phyloP scores from a whole-genome alignment of 495 filamentous ascomycete genomes.

The Stereocaulon alpinum region DNA sequence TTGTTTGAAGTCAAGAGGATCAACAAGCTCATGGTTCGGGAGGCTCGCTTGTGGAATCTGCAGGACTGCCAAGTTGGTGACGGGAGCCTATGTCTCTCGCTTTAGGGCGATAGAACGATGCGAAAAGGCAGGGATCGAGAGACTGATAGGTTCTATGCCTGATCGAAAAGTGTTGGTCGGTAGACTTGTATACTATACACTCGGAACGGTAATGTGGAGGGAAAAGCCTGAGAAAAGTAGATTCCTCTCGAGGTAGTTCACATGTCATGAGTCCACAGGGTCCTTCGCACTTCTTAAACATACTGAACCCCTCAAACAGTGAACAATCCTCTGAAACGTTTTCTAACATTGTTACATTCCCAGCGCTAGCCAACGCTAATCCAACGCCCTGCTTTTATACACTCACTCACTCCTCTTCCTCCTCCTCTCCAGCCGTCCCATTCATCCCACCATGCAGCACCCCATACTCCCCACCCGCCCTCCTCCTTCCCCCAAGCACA shows the following conservation, averaged over 20 bases:
- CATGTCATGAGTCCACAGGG: too few relatives aligned
- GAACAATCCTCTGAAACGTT: not conserved
- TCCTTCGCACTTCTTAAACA: not conserved
- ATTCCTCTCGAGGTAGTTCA: not conserved
- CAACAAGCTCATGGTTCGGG: too few relatives aligned
- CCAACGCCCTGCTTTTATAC: not conserved
- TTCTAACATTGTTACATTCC: not conserved
- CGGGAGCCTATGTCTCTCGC: too few relatives aligned
- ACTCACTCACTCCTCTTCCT: constrained; percentile 15
- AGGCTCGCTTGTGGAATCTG: too few relatives aligned
- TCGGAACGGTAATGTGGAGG: too few relatives aligned
- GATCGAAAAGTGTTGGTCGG: too few relatives aligned
- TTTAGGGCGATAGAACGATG: too few relatives aligned
- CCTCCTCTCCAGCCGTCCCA: constrained; percentile 40
- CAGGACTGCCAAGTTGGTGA: too few relatives aligned
- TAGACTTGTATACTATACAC: too few relatives aligned
- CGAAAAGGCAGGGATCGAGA: too few relatives aligned
- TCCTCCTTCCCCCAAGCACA: constrained; percentile 34
- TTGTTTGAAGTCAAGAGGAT: too few relatives aligned
- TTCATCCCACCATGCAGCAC: constrained; percentile 32
- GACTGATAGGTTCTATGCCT: too few relatives aligned
- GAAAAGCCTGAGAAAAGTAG: not conserved
- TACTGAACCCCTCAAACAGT: not conserved
- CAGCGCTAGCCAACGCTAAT: not conserved
- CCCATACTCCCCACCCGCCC: constrained; percentile 23